phyloP scores from a whole-genome alignment of 306 rosid species.

The Vachellia collinsii region DNA sequence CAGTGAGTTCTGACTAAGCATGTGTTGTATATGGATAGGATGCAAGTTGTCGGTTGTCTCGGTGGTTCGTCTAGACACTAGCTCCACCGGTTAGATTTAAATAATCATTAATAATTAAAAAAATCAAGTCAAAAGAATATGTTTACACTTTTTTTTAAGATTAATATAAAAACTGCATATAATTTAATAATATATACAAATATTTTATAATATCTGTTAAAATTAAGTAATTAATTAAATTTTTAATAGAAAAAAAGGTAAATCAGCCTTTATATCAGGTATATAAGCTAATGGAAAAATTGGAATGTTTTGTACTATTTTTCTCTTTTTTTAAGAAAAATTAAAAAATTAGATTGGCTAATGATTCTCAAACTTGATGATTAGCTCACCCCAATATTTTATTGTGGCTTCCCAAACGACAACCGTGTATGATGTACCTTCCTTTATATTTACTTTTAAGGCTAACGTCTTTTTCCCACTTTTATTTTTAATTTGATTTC shows the following conservation, averaged over 20 bases:
- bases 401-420: neutral
- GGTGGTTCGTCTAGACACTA: neutral
- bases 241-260: too few species aligned
- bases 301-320: neutral
- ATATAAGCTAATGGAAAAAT: neutral
- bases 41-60: neutral
- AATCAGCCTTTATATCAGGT: too few species aligned
- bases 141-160: too few species aligned
- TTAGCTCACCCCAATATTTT: neutral
- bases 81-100: neutral
- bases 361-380: neutral
- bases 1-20: neutral
- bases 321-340: neutral
- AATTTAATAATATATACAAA: too few species aligned
- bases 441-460: neutral
- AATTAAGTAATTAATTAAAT: too few species aligned
- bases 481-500: too few species aligned
- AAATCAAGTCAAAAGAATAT: neutral
- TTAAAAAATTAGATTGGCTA: neutral
- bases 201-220: too few species aligned
- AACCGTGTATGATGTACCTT: neutral
- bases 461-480: too few species aligned
- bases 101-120: neutral
- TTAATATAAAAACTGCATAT: too few species aligned
- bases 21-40: neutral